Evolutionary conservation across 2,329 filamentous ascomycete species (phyloP), one percentile per base, ranked within the genome.

Genomic region (Aureobasidium leucospermi): DNA sequence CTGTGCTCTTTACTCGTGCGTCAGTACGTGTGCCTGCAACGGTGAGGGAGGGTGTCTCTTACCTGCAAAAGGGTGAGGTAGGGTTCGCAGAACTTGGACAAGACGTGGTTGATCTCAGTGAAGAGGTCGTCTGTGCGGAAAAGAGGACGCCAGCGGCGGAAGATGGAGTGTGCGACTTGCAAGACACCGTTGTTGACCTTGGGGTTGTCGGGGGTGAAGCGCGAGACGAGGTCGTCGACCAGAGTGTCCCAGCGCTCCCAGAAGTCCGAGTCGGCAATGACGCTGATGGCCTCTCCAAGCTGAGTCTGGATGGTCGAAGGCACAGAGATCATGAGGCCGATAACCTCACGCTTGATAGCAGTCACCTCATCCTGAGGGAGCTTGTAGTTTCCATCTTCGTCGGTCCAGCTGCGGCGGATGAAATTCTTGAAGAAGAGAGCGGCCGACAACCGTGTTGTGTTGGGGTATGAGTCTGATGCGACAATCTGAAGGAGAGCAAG

Each of bases 341-440:
- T 93, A 63, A 99, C 84, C 78, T 96, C 92, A 69, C 86, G 85
- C 78, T 99, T 99, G 79, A 99, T 96, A 45, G 89, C 89, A 31
- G 79, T 76, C 39, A 99, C 92, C 78, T 97, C 94, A 66, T 89
- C 83, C 63, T 80, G 73, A 11, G 89, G 85, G 39, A 99, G 83
- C 76, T 92, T 94, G 80, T 99, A 94, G 73, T 88, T 87, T 70
- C 94, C 92, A 75, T 96, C 89, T 71, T 96, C 93, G 74, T 97
- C 90, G 67, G 90, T 89, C 85, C 95, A 99, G 79, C 91, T 94
- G 71, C 88, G 85, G 74, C 89, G 88, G 70, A 99, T 91, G 74
- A 96, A 96, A 79, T 99, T 99, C 78, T 99, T 99, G 83, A 99
- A 99, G 78, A 89, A 94, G 62, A 99, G 81, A 31, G 94, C 90